Percentiles rank a stretch among this genome's conserved stretches.
These are phyloP conservation scores for Thermomyces lanuginosus DNA, from an alignment of 2,329 filamentous ascomycete genomes.

Conservation along the genomic window DNA sequence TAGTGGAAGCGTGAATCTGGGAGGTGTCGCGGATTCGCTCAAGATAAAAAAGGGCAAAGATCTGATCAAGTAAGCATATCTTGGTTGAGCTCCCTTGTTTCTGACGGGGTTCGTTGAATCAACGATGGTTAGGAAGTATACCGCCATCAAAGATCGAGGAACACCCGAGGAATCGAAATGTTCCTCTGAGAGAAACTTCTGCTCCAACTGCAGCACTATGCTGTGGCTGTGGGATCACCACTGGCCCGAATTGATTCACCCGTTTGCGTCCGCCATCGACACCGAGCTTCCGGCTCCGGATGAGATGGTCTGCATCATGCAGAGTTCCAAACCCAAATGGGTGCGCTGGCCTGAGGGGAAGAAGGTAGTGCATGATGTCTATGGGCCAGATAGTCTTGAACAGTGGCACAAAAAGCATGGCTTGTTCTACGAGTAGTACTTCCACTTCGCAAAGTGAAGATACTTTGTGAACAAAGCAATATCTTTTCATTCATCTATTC, in stretches of 20 bases:
- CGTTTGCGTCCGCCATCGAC: constrained; percentile 35
- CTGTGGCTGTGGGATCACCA: constrained; percentile 32
- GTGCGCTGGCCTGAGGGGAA: constrained; percentile 33
- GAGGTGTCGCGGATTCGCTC: constrained; percentile 28
- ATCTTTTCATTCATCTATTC: neutral
- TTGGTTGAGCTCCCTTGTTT: constrained; percentile 1
- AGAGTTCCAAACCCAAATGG: constrained; percentile 30
- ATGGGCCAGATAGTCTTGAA: constrained; percentile 26
- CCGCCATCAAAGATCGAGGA: constrained; percentile 28
- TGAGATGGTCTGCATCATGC: constrained; percentile 33
- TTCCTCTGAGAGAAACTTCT: constrained; percentile 32
- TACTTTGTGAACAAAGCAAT: too few relatives aligned
- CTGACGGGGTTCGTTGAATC: neutral
- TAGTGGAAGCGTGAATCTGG: constrained; percentile 31
- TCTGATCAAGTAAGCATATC: constrained; percentile 26
- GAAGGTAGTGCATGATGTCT: constrained; percentile 27
- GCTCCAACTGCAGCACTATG: constrained; percentile 32
- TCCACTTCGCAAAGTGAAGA: neutral
- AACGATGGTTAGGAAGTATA: constrained; percentile 26
- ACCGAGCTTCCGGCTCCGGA: constrained; percentile 29
- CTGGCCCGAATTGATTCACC: constrained; percentile 35
- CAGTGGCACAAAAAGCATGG: constrained; percentile 31
- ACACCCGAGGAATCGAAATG: constrained; percentile 22
- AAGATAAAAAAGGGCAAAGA: constrained; percentile 27
- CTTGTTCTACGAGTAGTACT: constrained; percentile 17